phyloP scores from a whole-genome alignment of 352 stramenopile species.

The Globisporangium heterothallicum region DNA sequence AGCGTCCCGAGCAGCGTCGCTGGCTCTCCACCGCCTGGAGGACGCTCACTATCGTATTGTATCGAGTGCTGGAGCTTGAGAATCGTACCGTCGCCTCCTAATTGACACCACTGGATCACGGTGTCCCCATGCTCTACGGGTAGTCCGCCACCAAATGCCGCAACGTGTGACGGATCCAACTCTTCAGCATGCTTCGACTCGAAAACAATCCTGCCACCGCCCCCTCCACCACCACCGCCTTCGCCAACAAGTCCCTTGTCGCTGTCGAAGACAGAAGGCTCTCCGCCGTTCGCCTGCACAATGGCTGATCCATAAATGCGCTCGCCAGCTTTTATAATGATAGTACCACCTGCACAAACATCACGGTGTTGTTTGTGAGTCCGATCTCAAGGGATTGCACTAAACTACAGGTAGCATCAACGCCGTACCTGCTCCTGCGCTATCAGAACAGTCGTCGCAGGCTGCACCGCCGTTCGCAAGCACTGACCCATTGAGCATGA shows the following conservation, averaged over 20 bases:
- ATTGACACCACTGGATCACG: constrained; percentile 66
- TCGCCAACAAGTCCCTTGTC: constrained; percentile 15
- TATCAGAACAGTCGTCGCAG: constrained; percentile 44
- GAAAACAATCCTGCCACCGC: constrained; percentile 52
- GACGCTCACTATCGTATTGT: constrained; percentile 3
- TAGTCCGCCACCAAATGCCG: constrained; percentile 47
- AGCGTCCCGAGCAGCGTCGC: constrained; percentile 27
- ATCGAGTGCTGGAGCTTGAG: constrained; percentile 43
- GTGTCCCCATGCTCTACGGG: constrained; percentile 18
- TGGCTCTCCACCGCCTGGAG: constrained; percentile 6
- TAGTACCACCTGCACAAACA: constrained; percentile 32
- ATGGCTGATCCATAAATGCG: constrained; percentile 34
- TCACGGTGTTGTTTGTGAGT: background rate
- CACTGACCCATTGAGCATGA: constrained; percentile 61
- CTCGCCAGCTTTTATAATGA: constrained; percentile 30
- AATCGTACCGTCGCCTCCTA: constrained; percentile 74
- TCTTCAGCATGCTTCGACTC: constrained; percentile 37
- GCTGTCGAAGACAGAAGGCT: constrained; percentile 31
- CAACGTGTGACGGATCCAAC: constrained; percentile 27
- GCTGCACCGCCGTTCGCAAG: constrained; percentile 62
- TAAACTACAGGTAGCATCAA: background rate
- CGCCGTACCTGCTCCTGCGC: constrained; percentile 44
- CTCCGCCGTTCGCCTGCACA: constrained; percentile 50
- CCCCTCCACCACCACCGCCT: constrained; percentile 49
- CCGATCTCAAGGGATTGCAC: no score